Evolutionary conservation across 148 eudicot genomes (phyloP).

Genomic region (Amaranthus hypochondriacus): DNA sequence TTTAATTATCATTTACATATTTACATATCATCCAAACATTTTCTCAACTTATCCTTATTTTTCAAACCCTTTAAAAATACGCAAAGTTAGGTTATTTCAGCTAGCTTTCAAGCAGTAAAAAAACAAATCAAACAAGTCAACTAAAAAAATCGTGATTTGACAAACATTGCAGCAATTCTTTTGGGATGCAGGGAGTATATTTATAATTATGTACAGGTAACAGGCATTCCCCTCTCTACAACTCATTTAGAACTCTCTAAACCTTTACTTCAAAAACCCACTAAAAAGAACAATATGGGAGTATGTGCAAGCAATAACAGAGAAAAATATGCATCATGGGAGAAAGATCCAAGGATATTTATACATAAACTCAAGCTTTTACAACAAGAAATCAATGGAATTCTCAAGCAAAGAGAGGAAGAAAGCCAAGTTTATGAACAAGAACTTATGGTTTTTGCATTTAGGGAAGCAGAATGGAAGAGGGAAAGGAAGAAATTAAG

Average conservation of each 20-base stretch:
- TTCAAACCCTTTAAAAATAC: too few species aligned
- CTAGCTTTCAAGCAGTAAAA: too few species aligned
- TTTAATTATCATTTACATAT: too few species aligned
- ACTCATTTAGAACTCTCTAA: neutral
- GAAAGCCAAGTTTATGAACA: constrained; percentile 51
- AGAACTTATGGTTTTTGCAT: constrained; percentile 38
- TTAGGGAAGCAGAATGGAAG: constrained; percentile 67
- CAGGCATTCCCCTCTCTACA: neutral
- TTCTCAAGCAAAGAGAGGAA: constrained; percentile 49
- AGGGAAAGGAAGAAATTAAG: constrained; percentile 50
- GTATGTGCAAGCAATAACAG: constrained; percentile 32
- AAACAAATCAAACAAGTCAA: too few species aligned
- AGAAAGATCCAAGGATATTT: constrained; percentile 33
- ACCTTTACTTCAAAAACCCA: neutral
- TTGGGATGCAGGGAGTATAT: too few species aligned
- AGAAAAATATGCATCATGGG: constrained; percentile 20
- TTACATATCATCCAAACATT: too few species aligned
- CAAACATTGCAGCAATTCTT: too few species aligned
- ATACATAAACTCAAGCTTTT: constrained; percentile 41
- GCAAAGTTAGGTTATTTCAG: too few species aligned
- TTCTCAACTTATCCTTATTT: too few species aligned
- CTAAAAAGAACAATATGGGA: constrained; percentile 41
- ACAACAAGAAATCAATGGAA: constrained; percentile 43
- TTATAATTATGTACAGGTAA: neutral
- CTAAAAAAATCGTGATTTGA: too few species aligned